These are phyloP conservation scores for Cordia subcordata DNA, from an alignment of 257 asterid genomes.

Conservation along the genomic window DNA sequence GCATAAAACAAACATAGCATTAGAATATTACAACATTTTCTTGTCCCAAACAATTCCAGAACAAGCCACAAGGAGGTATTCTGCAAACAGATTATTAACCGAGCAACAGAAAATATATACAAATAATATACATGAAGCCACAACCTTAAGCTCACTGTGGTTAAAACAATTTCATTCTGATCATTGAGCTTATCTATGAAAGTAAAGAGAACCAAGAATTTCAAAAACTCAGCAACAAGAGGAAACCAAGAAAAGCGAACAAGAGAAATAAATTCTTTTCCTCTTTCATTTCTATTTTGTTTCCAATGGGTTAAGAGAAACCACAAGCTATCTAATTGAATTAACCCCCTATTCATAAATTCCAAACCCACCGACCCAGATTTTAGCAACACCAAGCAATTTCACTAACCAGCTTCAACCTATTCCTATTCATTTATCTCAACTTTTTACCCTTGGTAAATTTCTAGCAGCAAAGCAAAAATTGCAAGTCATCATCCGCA, in stretches of 20 bases:
- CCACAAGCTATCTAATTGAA: conserved; percentile 7
- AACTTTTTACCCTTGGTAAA: conserved; percentile 20
- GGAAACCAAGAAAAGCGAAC: too few relatives aligned
- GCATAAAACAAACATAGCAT: too few relatives aligned
- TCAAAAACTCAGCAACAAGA: background rate
- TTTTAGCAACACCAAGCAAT: conserved; percentile 29
- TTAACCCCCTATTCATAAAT: conserved; percentile 14
- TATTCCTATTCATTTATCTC: conserved; percentile 35
- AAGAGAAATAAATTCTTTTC: conserved; percentile 7
- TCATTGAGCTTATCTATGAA: background rate
- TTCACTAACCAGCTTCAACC: conserved; percentile 11
- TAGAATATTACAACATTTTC: too few relatives aligned
- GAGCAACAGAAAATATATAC: too few relatives aligned
- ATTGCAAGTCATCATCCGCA: conserved; percentile 26
- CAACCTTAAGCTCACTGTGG: too few relatives aligned
- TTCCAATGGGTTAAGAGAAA: conserved; percentile 11
- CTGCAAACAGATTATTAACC: too few relatives aligned
- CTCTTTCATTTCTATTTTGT: background rate
- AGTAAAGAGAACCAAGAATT: background rate
- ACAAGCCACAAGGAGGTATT: too few relatives aligned
- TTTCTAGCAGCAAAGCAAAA: conserved; percentile 23
- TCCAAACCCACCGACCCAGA: conserved; percentile 40
- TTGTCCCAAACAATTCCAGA: too few relatives aligned
- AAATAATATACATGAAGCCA: too few relatives aligned
- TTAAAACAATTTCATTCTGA: too few relatives aligned